Evolutionary conservation across 1,284 basidiomycete genomes (phyloP), one percentile per base, ranked within the genome.

Genomic region (Tremellales sp.): DNA sequence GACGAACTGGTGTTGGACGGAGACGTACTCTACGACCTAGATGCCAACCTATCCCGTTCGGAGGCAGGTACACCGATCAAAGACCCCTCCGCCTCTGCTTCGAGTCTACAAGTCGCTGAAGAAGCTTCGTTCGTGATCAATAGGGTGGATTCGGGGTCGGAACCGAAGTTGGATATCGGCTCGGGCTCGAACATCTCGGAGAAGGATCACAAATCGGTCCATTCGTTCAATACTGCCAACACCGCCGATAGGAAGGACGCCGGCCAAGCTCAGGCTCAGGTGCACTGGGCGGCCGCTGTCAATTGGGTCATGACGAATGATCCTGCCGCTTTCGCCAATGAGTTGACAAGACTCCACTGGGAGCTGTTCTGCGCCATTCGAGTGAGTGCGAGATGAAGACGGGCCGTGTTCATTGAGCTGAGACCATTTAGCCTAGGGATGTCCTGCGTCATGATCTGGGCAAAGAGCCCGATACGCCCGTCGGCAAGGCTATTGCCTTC

Each of bases 261-360:
- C n/a, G n/a, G n/a, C n/a, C n/a, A n/a, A n/a, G n/a, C n/a, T n/a
- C 29, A 31, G 29, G 29, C 29, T 31, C 15, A 8, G 10, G n/a
- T n/a, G n/a, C 10, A 31, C 8, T 31, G 29, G 29, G 10, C 8
- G 15, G 29, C 29, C 10, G 58, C 60, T 1, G 49, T 54, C 13
- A 40, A 53, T 21, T 51, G 48, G 37, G 49, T 67, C 3, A 22
- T 67, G 24, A 51, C 40, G 37, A 59, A 50, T 50, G 70, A 72
- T 45, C 48, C 67, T 2, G 53, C 54, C 27, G 46, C 46, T 15
- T 69, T 75, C 31, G 74, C 74, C 0, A 51, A 63, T 19, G 73
- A 75, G 41, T 61, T 75, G 49, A 73, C 71, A 15, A 64, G 61
- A 17, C 53, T 73, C 53, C 70, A 73, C 41, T 75, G 72, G 74